Percentiles rank a stretch among this genome's conserved stretches.
Conservation (phyloP, 1,139 yeast genomes). For the Nematodospora anomalae region DNA sequence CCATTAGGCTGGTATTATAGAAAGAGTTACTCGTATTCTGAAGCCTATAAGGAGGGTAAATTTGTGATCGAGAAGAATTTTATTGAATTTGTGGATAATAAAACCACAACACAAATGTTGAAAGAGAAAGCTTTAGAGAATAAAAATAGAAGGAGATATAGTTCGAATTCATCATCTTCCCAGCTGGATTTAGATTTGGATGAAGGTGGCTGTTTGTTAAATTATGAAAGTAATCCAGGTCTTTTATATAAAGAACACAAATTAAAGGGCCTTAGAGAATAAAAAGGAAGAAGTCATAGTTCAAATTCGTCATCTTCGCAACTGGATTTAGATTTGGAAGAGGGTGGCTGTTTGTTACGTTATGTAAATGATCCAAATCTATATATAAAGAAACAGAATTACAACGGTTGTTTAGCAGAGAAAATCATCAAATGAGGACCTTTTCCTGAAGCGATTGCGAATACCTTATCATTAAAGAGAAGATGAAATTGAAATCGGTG, state of each 20-base stretch:
- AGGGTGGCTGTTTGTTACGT: background rate
- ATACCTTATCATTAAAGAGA: constrained; percentile 11
- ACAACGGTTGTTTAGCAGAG: too few species aligned
- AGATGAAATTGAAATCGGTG: constrained; percentile 4
- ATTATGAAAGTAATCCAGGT: too few species aligned
- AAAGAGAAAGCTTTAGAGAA: constrained; percentile 30
- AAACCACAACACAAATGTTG: constrained; percentile 27
- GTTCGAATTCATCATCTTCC: constrained; percentile 15
- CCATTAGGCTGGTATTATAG: constrained; percentile 80
- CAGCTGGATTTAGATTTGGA: constrained; percentile 5
- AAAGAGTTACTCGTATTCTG: constrained; percentile 52
- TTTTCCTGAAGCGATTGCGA: constrained; percentile 17
- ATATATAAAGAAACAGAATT: too few species aligned
- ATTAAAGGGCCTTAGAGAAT: constrained; percentile 30
- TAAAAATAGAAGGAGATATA: constrained; percentile 27
- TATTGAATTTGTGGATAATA: constrained; percentile 25
- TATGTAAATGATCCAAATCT: too few species aligned
- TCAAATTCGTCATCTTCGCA: constrained; percentile 13
- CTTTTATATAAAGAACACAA: too few species aligned
- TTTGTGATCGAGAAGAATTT: constrained; percentile 61
- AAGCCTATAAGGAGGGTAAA: constrained; percentile 76
- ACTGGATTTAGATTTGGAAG: constrained; percentile 4
- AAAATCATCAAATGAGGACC: constrained; percentile 1
- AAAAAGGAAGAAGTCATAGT: constrained; percentile 28
- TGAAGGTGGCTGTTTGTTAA: background rate